Base-by-base conservation (phyloP, 805 yeast genomes). In the Spencermartinsiella europaea region DNA sequence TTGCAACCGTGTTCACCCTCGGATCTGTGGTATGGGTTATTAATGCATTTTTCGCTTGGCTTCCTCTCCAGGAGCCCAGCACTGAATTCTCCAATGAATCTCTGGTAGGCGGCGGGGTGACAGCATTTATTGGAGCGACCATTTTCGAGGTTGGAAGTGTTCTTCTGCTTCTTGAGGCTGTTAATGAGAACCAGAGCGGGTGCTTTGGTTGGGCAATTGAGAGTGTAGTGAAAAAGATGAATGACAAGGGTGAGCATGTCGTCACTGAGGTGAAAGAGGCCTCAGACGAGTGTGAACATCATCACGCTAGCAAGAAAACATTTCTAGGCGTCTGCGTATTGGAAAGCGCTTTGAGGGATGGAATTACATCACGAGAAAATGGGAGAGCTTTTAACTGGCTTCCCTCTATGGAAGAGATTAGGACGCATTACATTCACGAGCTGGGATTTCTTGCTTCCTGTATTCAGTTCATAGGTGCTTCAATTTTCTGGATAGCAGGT, bases 21-120 rank as follows among this genome's bases (percentile, higher is more conserved):
- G 53, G 53, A 19, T 49, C 53, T 14, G 45, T 47, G 15, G 38
- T 49, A 10, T 49, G 53, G 53, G 52, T 49, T 15, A 49, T 49
- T 28, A 49, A 49, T 28, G 46, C 48, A 5, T 49, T 49, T 22
- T 49, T 49, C 43, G 35, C 44, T n/a, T 49, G 53, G 53, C 36
- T 49, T 4, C 53, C 53, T 14, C 10, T 28, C 10, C 34, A 16
- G 34, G 51, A 31, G 36, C 53, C 51, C n/a, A 14, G 21, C 3
- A 38, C 51, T 12, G 38, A 38, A 17, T 49, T 49, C 39, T 7
- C 38, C 16, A 43, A 31, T 25, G 53, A 49, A 27, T n/a, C 39
- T 16, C 21, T 36, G 4, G 15, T 22, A 22, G 53, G 48, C 2
- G 53, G 52, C 14, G 53, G 53, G 4, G 38, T 49, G 25, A 37